Evolutionary conservation across 495 filamentous ascomycete species (phyloP), one percentile per base, ranked within the genome.

Genomic region (Hypoxylon perforatum): DNA sequence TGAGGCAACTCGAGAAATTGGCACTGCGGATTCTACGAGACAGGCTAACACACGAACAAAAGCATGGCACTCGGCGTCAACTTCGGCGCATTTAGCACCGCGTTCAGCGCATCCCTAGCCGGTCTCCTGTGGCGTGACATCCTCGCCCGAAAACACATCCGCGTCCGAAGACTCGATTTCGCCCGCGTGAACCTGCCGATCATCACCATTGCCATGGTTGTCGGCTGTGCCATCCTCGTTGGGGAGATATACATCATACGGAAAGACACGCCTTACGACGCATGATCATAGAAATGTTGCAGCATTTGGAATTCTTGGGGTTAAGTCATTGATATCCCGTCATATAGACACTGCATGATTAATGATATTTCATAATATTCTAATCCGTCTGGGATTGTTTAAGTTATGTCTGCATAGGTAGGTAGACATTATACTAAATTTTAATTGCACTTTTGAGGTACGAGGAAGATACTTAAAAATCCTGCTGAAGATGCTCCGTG

Each of bases 41-140:
- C 25, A 10, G 1, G 10, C 55, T 61, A 52, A 63, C 49, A 35
- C 23, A 19, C 15, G 10, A 28, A 28, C 25, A 61, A 72, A n/a
- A 82, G 80, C 73, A 88, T 90, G 86, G 88, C 88, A 0, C 70
- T 91, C 5, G 87, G 87, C 17, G 86, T 90, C 66, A 90, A 91
- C 74, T 90, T 83, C 59, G 88, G 88, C 42, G 88, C 88, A 12
- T 91, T 90, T 69, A 88, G 86, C 74, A 84, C 84, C 1, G 85
- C 87, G 0, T 88, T 91, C 70, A 88, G 84, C 63, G 88, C 87
- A 7, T 88, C 87, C 7, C 75, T 91, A 17, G 88, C 88, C 44
- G 88, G 88, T 2, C 74, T 91, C 11, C 76, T 90, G 4, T 91
- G 88, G 88, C 78, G 87, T 2, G 84, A 89, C 65, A 91, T 91